Evolutionary conservation across 169 alveolate species (phyloP).

Genomic region (Eimeria necatrix): DNA sequence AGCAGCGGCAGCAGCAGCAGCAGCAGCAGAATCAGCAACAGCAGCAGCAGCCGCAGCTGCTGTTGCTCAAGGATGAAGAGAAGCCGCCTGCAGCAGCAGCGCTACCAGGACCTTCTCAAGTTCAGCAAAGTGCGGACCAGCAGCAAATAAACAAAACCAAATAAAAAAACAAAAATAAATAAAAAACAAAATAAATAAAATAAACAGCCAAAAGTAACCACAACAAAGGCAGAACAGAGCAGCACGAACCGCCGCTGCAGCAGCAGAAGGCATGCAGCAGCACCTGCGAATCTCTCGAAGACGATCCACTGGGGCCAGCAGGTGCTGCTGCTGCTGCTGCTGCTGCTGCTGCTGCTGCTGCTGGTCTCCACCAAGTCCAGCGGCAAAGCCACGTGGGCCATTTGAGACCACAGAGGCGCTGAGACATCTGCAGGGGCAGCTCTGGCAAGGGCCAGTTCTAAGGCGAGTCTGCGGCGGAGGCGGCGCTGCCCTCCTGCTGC

Average conservation of each 20-base stretch:
- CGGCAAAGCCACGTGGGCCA: slow-evolving; percentile 54
- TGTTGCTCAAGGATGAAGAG: too few species aligned
- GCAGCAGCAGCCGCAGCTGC: too few species aligned
- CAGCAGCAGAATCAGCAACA: too few species aligned
- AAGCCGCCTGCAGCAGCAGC: too few species aligned
- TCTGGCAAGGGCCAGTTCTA: slow-evolving; percentile 26
- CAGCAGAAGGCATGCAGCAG: not conserved
- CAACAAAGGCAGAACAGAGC: not conserved
- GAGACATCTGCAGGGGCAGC: not conserved
- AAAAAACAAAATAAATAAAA: not conserved
- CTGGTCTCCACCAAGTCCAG: slow-evolving; percentile 58
- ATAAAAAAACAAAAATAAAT: not conserved
- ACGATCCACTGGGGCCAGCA: slow-evolving; percentile 71
- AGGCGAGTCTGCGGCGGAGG: slow-evolving; percentile 26
- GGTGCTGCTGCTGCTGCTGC: too few species aligned
- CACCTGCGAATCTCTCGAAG: slow-evolving; percentile 69
- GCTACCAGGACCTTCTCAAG: too few species aligned
- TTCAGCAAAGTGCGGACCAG: too few species aligned
- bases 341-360: too few species aligned
- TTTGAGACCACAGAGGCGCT: slow-evolving; percentile 1
- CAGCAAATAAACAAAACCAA: too few species aligned
- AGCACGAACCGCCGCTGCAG: not conserved
- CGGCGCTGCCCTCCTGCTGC: too few species aligned
- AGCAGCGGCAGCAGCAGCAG: too few species aligned
- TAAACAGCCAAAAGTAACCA: not conserved